These are phyloP conservation scores for Simmondsia chinensis DNA, from an alignment of 148 eudicot genomes.

Conservation along the genomic window DNA sequence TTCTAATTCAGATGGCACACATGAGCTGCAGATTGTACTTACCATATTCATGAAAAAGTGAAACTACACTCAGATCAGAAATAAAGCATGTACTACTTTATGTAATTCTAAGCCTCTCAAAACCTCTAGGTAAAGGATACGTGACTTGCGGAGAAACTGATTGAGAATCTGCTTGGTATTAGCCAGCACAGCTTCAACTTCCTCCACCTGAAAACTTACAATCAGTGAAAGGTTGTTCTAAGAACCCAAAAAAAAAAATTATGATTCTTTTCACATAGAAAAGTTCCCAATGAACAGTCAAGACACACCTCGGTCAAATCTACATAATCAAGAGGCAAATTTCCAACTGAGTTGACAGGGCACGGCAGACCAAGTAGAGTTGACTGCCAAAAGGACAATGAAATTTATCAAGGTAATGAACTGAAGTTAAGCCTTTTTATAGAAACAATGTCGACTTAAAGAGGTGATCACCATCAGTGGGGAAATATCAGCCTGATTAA, in stretches of 20 bases:
- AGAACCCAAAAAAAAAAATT: neutral
- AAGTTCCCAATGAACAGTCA: neutral
- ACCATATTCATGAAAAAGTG: no score
- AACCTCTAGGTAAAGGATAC: constrained; percentile 89
- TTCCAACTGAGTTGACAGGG: constrained; percentile 91
- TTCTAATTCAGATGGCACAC: no score
- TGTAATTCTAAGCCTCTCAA: no score
- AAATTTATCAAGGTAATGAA: constrained; percentile 18
- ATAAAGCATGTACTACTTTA: no score
- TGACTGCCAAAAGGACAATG: constrained; percentile 49
- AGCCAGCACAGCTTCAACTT: constrained; percentile 93
- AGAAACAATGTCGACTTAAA: no score
- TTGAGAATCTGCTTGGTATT: constrained; percentile 84
- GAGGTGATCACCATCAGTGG: constrained; percentile 71
- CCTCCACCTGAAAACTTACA: constrained; percentile 52
- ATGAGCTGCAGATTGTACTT: no score
- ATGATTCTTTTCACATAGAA: no score
- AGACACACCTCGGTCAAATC: constrained; percentile 48
- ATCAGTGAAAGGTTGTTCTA: constrained; percentile 3
- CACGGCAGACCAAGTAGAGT: constrained; percentile 90
- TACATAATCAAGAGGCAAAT: constrained; percentile 68
- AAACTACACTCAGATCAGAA: no score
- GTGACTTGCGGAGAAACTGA: constrained; percentile 77
- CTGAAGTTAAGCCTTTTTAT: no score
- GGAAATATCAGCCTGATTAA: constrained; percentile 97